Evolutionary conservation across 1,284 basidiomycete species (phyloP).

Genomic region (Phenoliferia sp.): DNA sequence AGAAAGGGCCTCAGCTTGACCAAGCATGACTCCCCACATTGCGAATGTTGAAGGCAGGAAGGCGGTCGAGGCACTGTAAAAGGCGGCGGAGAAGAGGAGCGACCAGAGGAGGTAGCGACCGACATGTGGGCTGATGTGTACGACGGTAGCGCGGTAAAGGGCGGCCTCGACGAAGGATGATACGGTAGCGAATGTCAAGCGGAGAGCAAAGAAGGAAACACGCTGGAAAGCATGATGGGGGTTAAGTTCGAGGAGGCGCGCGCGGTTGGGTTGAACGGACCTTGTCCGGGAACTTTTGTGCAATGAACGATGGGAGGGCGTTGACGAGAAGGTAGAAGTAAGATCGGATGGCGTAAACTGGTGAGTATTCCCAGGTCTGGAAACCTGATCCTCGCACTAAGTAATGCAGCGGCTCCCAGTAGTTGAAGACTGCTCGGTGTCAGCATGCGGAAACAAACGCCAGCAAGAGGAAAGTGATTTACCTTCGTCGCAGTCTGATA

Average conservation of each 20-base stretch:
- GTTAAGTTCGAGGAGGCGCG: slow-evolving; percentile 11
- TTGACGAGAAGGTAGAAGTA: slow-evolving; percentile 89
- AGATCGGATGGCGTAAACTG: slow-evolving; percentile 81
- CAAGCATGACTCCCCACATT: slow-evolving; percentile 84
- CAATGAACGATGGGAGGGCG: slow-evolving; percentile 43
- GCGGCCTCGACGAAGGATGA: slow-evolving; percentile 75
- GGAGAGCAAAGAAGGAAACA: slow-evolving; percentile 79
- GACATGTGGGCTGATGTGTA: slow-evolving; percentile 78
- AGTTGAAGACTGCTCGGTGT: slow-evolving; percentile 75
- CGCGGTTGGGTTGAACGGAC: slow-evolving; percentile 44
- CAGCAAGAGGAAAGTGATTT: slow-evolving; percentile 23
- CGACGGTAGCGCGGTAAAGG: slow-evolving; percentile 75
- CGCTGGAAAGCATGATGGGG: slow-evolving; percentile 50
- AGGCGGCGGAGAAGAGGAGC: slow-evolving; percentile 77
- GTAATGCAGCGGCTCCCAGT: slow-evolving; percentile 97
- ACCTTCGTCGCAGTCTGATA: slow-evolving; percentile 99
- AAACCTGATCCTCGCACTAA: slow-evolving; percentile 59
- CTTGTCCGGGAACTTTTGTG: slow-evolving; percentile 44
- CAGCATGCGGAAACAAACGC: no score
- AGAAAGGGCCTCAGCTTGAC: slow-evolving; percentile 68
- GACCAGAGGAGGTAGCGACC: slow-evolving; percentile 87
- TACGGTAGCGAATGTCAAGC: slow-evolving; percentile 69
- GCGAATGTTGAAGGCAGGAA: slow-evolving; percentile 92
- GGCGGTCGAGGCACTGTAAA: slow-evolving; percentile 84
- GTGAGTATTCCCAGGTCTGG: slow-evolving; percentile 97